Evolutionary conservation across 495 filamentous ascomycete species (phyloP).

Genomic region (Lasiosphaeria hispida): DNA sequence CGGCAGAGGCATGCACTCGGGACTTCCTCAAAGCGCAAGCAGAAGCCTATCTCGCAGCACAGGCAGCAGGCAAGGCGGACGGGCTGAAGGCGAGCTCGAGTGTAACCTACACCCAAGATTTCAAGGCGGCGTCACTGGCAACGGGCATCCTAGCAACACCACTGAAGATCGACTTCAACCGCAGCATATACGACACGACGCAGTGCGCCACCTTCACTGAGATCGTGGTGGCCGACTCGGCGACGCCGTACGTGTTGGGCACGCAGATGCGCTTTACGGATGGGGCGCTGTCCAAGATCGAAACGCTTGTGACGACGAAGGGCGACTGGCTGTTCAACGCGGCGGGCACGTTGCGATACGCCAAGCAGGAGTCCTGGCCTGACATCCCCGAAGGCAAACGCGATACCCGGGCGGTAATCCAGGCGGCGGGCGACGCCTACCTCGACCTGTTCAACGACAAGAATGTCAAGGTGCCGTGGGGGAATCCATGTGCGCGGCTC

Average conservation of each 20-base stretch:
- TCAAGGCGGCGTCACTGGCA: conserved; percentile 36
- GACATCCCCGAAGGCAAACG: conserved; percentile 41
- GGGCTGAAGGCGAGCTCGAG: conserved; percentile 14
- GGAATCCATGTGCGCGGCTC: conserved; percentile 46
- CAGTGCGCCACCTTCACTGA: conserved; percentile 51
- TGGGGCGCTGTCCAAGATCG: conserved; percentile 34
- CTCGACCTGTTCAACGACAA: conserved; percentile 42
- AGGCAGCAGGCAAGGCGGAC: conserved; percentile 16
- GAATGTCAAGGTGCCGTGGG: conserved; percentile 43
- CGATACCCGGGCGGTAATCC: conserved; percentile 38
- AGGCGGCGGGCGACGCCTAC: conserved; percentile 48
- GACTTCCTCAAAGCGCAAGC: conserved; percentile 22
- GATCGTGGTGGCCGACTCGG: conserved; percentile 41
- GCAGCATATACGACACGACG: conserved; percentile 45
- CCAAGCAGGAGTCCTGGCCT: conserved; percentile 41
- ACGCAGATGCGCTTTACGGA: conserved; percentile 41
- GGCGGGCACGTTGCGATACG: conserved; percentile 43
- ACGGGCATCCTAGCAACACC: conserved; percentile 42
- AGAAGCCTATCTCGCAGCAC: conserved; percentile 19
- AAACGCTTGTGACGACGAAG: conserved; percentile 43
- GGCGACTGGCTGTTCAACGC: conserved; percentile 53
- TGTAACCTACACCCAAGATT: conserved; percentile 37
- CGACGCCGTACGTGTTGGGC: conserved; percentile 48
- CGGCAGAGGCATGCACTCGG: conserved; percentile 15
- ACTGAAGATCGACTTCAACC: conserved; percentile 48